Conservation (phyloP, 352 stramenopile genomes). For the Pythium grandisporangium region DNA sequence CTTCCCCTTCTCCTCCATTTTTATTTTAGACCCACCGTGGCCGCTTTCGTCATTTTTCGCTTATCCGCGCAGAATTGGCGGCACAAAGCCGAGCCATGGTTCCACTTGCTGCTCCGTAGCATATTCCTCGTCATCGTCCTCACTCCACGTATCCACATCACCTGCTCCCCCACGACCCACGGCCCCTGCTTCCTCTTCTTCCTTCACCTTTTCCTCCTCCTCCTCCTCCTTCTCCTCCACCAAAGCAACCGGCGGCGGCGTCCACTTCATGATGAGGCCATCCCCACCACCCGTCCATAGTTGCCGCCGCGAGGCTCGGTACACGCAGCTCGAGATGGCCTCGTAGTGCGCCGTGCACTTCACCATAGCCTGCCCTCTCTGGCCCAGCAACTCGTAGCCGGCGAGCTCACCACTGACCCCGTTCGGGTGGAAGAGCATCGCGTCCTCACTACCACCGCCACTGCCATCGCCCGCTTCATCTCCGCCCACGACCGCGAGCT, state of each 20-base stretch:
- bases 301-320: slow-evolving; percentile 38
- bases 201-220: background rate
- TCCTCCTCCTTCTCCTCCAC: slow-evolving; percentile 5
- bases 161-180: slow-evolving; percentile 7
- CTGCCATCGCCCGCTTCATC: slow-evolving; percentile 23
- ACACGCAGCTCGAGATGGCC: slow-evolving; percentile 47
- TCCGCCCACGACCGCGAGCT: slow-evolving; percentile 59
- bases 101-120: background rate
- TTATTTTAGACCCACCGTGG: too few species aligned
- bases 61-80: slow-evolving; percentile 49
- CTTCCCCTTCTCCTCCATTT: too few species aligned
- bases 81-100: slow-evolving; percentile 31
- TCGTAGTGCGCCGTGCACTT: slow-evolving; percentile 47
- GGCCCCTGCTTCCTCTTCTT: too few species aligned
- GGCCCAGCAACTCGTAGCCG: slow-evolving; percentile 41
- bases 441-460: too few species aligned
- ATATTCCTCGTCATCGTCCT: slow-evolving; percentile 23
- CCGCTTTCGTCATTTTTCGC: too few species aligned
- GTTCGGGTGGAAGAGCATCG: slow-evolving; percentile 55
- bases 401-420: slow-evolving; percentile 34
- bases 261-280: slow-evolving; percentile 71
- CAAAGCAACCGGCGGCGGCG: slow-evolving; percentile 10
- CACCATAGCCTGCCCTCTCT: slow-evolving; percentile 20
- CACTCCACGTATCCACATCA: slow-evolving; percentile 47
- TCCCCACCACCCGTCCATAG: slow-evolving; percentile 52